phyloP scores from a whole-genome alignment of 768 basidiomycete species.

The Russula abietina region DNA sequence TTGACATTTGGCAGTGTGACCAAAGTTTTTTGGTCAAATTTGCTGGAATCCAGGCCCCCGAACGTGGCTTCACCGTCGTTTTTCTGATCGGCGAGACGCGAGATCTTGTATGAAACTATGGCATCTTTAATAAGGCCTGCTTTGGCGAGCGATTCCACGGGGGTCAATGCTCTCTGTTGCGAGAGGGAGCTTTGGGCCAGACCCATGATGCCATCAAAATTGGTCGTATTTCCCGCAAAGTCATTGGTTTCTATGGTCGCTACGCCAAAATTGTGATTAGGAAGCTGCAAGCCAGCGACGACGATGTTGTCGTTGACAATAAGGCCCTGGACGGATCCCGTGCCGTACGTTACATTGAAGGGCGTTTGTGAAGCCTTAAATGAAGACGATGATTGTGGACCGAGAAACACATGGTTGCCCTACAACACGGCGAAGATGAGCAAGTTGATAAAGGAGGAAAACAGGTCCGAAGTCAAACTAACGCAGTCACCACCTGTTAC shows the following conservation, averaged over 20 bases:
- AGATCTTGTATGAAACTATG: slow-evolving; percentile 75
- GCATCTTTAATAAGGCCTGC: slow-evolving; percentile 52
- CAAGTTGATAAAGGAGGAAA: background rate
- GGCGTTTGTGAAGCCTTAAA: slow-evolving; percentile 47
- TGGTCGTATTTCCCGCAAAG: slow-evolving; percentile 44
- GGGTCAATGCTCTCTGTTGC: slow-evolving; percentile 56
- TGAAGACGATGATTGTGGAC: slow-evolving; percentile 51
- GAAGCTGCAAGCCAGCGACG: slow-evolving; percentile 56
- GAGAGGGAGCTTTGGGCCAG: slow-evolving; percentile 67
- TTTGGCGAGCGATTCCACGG: slow-evolving; percentile 61
- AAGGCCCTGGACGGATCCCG: slow-evolving; percentile 59
- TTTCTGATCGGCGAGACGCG: slow-evolving; percentile 59
- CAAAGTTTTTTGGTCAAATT: slow-evolving; percentile 57
- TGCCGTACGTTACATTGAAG: slow-evolving; percentile 64
- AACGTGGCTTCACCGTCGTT: slow-evolving; percentile 82
- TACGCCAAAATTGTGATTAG: slow-evolving; percentile 62
- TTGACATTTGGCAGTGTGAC: slow-evolving; percentile 60
- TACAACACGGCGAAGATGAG: slow-evolving; percentile 22
- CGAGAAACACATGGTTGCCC: slow-evolving; percentile 66
- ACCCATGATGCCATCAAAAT: slow-evolving; percentile 75
- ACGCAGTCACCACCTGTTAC: slow-evolving; percentile 37
- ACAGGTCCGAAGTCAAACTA: slow-evolving; percentile 23
- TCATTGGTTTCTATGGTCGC: slow-evolving; percentile 53
- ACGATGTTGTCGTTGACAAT: slow-evolving; percentile 57
- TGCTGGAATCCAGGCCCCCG: slow-evolving; percentile 64